Base-by-base conservation (phyloP, 2,329 filamentous ascomycete genomes). In the Fusarium irregulare region DNA sequence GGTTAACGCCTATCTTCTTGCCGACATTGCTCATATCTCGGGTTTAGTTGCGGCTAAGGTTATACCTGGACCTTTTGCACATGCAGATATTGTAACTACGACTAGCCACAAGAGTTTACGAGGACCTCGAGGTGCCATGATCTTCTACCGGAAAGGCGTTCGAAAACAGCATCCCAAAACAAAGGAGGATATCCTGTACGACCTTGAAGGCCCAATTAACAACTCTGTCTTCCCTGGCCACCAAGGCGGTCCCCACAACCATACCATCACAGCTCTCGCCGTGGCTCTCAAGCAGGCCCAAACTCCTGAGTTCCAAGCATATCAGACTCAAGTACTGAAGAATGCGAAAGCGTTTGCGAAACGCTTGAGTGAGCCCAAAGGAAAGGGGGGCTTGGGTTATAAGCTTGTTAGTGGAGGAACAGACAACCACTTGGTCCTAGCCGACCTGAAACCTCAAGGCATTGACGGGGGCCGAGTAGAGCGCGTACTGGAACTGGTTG, bases 91-190 rank as follows among this genome's bases (percentile, higher is more conserved):
- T 64, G 96, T 99, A 71, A 99, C 96, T 49, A 99, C 96, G 23
- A 99, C 96, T 40, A 98, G 93, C 68, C 96, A 99, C 88, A 99
- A 99, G 86, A 97, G 93, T 64, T 88, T 99, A 70, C 92, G 96
- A 78, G 96, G 96, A 40, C 96, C 96, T 40, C 91, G 96, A 78
- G 96, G 96, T 73, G 96, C 96, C 76, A 93, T 99, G 89, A 99
- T 99, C 81, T 99, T 99, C 88, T 99, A 91, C 89, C 92, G 96
- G 75, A 97, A 93, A 82, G 96, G 96, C 69, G 92, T 98, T 34
- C 88, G 95, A 74, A 90, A 89, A 79, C 89, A 91, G 55, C 92
- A 97, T 80, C 83, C 91, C 66, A 97, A 97, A 87, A 93, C 91
- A 50, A 94, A 94, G 78, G 91, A 92, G 80, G 90, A 97, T 77